Conservation (phyloP, 73 alveolate species). For the Uronychia binucleata region DNA sequence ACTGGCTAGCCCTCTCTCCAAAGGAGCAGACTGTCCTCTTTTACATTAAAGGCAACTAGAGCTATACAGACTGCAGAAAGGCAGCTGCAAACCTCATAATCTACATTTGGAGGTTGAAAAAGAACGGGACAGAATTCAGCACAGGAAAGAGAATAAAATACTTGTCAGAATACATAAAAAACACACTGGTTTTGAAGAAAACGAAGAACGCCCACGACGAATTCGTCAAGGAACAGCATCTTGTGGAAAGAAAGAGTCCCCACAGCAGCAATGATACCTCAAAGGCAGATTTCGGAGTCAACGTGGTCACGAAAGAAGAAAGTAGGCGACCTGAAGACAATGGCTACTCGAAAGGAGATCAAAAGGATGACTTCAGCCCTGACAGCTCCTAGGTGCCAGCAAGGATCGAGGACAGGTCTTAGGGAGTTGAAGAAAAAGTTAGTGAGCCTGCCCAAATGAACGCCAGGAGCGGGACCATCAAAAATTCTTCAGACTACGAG, state of each 20-base stretch:
- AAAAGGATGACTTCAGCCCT: too few relatives aligned
- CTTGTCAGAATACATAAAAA: neutral
- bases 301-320: neutral
- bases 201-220: neutral
- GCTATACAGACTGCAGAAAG: neutral
- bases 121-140: neutral
- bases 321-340: neutral
- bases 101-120: neutral
- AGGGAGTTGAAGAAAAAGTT: too few relatives aligned
- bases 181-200: neutral
- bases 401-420: too few relatives aligned
- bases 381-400: too few relatives aligned
- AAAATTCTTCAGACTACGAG: neutral
- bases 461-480: neutral
- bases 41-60: neutral
- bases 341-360: too few relatives aligned
- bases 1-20: neutral
- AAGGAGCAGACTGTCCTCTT: neutral
- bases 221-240: neutral
- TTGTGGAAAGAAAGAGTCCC: neutral
- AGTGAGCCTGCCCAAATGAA: neutral
- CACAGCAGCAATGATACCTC: neutral
- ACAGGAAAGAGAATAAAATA: neutral
- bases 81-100: neutral
- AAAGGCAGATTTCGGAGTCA: neutral